Evolutionary conservation across 495 filamentous ascomycete genomes (phyloP).

Genomic region (Penicillium steckii): DNA sequence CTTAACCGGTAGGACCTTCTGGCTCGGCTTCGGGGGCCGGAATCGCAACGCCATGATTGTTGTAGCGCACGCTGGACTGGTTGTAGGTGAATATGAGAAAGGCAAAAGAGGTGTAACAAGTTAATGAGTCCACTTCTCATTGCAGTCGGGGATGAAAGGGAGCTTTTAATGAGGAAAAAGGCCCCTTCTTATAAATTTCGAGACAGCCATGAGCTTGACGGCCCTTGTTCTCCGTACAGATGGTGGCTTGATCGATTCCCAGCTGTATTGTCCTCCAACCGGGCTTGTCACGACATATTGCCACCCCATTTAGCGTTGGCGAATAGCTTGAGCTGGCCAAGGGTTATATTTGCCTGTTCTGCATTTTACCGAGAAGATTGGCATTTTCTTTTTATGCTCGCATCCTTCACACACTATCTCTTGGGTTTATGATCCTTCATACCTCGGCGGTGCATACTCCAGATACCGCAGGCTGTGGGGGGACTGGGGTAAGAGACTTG

Average conservation of each 20-base stretch:
- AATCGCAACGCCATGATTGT: constrained; percentile 4
- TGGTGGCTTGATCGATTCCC: constrained; percentile 3
- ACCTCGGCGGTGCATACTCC: constrained; percentile 1
- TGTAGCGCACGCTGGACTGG: constrained; percentile 1
- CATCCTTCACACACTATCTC: neutral
- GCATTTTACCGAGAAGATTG: constrained; percentile 3
- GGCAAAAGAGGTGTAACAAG: constrained; percentile 2
- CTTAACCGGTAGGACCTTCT: constrained; percentile 6
- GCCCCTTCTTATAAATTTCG: constrained; percentile 1
- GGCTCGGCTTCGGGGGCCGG: constrained; percentile 2
- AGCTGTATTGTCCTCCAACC: constrained; percentile 2
- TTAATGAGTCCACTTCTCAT: constrained; percentile 1
- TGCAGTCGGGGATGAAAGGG: neutral
- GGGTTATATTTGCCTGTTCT: constrained; percentile 2
- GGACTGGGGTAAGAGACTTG: neutral
- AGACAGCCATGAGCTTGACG: constrained; percentile 2
- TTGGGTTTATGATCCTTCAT: constrained; percentile 4
- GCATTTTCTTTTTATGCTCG: constrained; percentile 2
- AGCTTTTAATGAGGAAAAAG: constrained; percentile 2
- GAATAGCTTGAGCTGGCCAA: constrained; percentile 4
- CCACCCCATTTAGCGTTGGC: constrained; percentile 1
- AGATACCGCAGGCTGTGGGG: constrained; percentile 1
- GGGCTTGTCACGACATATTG: constrained; percentile 3
- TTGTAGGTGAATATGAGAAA: constrained; percentile 2
- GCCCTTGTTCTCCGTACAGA: neutral